Evolutionary conservation across 1,284 basidiomycete species (phyloP), one percentile per base, ranked within the genome.

Genomic region (Ganoderma multipileum): DNA sequence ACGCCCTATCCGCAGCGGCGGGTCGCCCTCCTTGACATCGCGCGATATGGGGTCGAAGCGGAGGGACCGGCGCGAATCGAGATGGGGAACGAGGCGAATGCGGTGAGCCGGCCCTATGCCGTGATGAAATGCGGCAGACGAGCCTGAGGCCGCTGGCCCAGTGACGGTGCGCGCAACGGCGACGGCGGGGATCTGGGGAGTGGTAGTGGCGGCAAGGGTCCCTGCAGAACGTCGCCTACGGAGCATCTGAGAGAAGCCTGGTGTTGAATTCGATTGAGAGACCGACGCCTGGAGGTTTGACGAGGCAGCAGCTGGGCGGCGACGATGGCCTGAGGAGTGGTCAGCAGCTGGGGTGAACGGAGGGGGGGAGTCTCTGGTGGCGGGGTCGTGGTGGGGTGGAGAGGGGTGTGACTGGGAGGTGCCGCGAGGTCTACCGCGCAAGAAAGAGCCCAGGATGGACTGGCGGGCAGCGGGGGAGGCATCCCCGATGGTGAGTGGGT

Each of bases 31-130:
- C 54, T 82, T 83, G 71, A 96, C 85, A 79, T 98, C 95, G 36
- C 97, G 90, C 61, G 89, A 86, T 83, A 98, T 95, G 64, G 97
- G 94, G 63, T 98, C 96, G 82, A 99, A 99, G 68, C 94, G 90
- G 18, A 99, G 89, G 0, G 95, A 95, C 62, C 96, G 90, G 20
- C 94, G 90, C 16, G 91, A 91, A 78, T 99, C 96, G 76, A 99
- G 91, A 78, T 98, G 95, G 4, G 97, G 97, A 2, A 98, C 97
- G 66, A 99, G 91, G 14, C 97, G 92, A 74, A 92, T 90, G 71
- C 90, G 89, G 73, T 90, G 88, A 14, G 4, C 77, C 44, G 55
- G 71, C 3, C 57, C 73, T 41, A 62, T 65, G 63, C 58, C 66
- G 8, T 60, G 61, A 16, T 63, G 63, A 18, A 66, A 63, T 50